Percentiles rank a stretch among this genome's conserved stretches.
phyloP scores from a whole-genome alignment of 176 grass and related monocot genomes.

The Raddia distichophylla region DNA sequence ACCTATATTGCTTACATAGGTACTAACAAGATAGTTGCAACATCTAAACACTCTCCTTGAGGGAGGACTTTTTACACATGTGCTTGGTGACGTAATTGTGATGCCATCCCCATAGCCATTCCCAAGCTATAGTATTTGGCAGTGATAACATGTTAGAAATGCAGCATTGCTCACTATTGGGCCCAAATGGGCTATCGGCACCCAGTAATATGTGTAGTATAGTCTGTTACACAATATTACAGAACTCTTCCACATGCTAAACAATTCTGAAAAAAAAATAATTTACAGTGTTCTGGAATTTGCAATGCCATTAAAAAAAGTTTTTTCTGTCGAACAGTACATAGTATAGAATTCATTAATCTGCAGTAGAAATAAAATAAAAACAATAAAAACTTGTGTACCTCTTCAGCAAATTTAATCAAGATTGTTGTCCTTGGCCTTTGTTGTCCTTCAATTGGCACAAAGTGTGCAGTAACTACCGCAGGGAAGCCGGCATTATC shows the following conservation, averaged over 20 bases:
- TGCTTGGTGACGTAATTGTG: no score
- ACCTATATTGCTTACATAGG: no score
- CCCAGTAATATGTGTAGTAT: background rate
- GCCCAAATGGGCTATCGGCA: no score
- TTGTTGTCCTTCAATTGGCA: slow-evolving; percentile 88
- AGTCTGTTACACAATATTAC: background rate
- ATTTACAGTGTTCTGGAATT: slow-evolving; percentile 14
- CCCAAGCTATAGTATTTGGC: background rate
- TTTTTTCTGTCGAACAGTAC: slow-evolving; percentile 8
- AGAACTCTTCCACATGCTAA: background rate
- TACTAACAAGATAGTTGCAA: no score
- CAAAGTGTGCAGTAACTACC: slow-evolving; percentile 88
- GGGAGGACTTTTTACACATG: no score
- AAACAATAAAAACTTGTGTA: slow-evolving; percentile 33
- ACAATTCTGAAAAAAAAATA: slow-evolving; percentile 20
- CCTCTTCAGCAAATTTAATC: slow-evolving; percentile 98
- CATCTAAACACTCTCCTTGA: no score
- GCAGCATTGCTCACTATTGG: no score
- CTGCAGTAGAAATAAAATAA: slow-evolving; percentile 22
- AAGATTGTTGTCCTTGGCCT: slow-evolving; percentile 93
- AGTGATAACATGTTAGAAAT: no score
- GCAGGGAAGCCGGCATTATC: slow-evolving; percentile 89
- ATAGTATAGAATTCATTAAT: background rate
- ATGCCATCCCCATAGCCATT: no score
- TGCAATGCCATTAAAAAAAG: background rate